Conservation (phyloP, 768 basidiomycete genomes). For the Lentinula aciculospora region DNA sequence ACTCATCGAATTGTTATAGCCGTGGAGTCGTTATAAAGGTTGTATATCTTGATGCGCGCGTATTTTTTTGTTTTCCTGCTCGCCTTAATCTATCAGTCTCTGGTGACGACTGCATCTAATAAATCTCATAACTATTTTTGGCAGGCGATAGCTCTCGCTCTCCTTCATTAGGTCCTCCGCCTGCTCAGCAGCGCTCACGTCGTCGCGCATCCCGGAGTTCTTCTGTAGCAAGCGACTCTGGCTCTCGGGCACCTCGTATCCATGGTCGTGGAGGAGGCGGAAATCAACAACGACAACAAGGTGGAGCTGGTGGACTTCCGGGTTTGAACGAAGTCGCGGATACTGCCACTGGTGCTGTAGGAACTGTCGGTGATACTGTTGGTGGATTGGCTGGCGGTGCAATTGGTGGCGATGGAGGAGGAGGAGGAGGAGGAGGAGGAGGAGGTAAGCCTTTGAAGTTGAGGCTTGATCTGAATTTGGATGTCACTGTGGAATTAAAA, state of each 20-base stretch:
- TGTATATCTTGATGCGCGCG: too few relatives aligned
- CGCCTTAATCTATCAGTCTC: neutral
- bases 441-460: constrained; percentile 8
- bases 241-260: constrained; percentile 5
- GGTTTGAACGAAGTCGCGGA: constrained; percentile 8
- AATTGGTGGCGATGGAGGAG: constrained; percentile 6
- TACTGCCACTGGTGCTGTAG: constrained; percentile 6
- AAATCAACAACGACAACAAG: neutral
- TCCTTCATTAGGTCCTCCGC: neutral
- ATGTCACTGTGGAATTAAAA: constrained; percentile 11
- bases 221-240: neutral
- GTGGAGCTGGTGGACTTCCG: neutral
- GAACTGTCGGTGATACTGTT: constrained; percentile 4
- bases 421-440: constrained; percentile 8
- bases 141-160: neutral
- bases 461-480: constrained; percentile 12
- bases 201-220: neutral
- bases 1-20: too few relatives aligned
- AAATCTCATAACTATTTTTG: neutral
- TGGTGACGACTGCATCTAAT: too few relatives aligned
- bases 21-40: neutral
- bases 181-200: neutral
- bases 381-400: constrained; percentile 1
- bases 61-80: neutral
- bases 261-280: constrained; percentile 6